phyloP scores from a whole-genome alignment of 2,329 filamentous ascomycete species.

The Penicillium sumatraense region DNA sequence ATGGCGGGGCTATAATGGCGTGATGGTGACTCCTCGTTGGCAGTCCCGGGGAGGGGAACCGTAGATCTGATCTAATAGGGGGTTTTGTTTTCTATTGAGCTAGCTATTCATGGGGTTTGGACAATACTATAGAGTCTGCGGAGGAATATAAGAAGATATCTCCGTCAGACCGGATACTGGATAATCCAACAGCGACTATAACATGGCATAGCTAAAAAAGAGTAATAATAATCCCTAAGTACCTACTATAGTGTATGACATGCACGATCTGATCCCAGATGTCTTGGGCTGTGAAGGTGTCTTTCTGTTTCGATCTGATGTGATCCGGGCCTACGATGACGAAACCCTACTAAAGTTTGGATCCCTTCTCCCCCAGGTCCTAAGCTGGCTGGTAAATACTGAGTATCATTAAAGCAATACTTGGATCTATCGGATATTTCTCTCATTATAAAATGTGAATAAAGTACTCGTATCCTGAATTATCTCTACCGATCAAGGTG shows the following conservation, averaged over 20 bases:
- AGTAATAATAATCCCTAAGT: not conserved
- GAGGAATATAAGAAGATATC: no score
- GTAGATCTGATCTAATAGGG: conserved; percentile 10
- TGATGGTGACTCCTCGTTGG: conserved; percentile 26
- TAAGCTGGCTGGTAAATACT: not conserved
- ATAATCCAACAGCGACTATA: not conserved
- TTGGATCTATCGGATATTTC: no score
- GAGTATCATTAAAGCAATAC: no score
- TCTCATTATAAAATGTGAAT: no score
- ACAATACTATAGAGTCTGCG: no score
- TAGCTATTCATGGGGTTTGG: no score
- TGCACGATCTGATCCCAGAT: not conserved
- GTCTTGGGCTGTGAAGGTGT: conserved; percentile 4
- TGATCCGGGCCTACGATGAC: conserved; percentile 27
- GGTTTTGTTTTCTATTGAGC: not conserved
- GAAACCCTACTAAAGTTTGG: conserved; percentile 16
- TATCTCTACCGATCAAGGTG: no score
- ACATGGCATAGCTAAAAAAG: not conserved
- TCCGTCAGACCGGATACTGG: no score
- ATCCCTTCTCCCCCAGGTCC: not conserved
- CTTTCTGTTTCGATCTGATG: conserved; percentile 22
- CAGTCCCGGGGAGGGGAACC: conserved; percentile 2
- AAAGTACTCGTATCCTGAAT: no score
- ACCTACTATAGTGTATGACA: not conserved
- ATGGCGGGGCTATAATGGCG: conserved; percentile 39